Conservation (phyloP, 2,329 filamentous ascomycete genomes). For the Diplodia corticola region DNA sequence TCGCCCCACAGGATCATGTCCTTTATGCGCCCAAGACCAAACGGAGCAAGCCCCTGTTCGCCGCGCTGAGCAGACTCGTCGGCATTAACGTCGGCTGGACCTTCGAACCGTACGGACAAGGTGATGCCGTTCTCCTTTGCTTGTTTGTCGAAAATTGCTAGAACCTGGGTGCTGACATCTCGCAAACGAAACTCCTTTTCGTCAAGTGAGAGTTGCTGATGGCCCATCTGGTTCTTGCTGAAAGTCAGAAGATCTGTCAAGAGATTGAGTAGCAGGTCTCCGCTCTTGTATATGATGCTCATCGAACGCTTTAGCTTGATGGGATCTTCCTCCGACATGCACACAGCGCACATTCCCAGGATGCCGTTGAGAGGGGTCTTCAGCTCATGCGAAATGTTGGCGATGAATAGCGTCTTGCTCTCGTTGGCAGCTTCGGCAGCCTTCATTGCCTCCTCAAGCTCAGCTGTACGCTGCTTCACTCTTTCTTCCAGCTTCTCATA, state of each 20-base stretch:
- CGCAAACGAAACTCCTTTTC: constrained; percentile 81
- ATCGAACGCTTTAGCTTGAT: constrained; percentile 77
- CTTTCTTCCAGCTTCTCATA: constrained; percentile 83
- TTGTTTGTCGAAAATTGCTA: constrained; percentile 88
- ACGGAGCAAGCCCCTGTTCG: constrained; percentile 58
- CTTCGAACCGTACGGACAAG: constrained; percentile 71
- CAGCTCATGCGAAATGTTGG: constrained; percentile 84
- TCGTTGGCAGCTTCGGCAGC: constrained; percentile 93
- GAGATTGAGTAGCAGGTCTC: constrained; percentile 78
- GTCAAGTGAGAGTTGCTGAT: constrained; percentile 74
- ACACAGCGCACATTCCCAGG: constrained; percentile 88
- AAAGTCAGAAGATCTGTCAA: constrained; percentile 89
- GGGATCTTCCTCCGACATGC: constrained; percentile 86
- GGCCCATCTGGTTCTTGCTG: constrained; percentile 88
- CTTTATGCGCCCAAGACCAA: constrained; percentile 68
- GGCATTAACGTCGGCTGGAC: constrained; percentile 44
- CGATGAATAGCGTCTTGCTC: constrained; percentile 96
- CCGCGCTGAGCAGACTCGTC: constrained; percentile 41
- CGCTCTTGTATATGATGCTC: constrained; percentile 86
- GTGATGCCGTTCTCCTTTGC: constrained; percentile 76
- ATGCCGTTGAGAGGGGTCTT: constrained; percentile 94
- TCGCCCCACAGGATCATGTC: constrained; percentile 94
- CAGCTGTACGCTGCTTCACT: constrained; percentile 76
- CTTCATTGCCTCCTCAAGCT: constrained; percentile 86
- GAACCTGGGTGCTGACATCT: constrained; percentile 80